phyloP scores from a whole-genome alignment of 768 basidiomycete species.

The Trametes sanguinea region DNA sequence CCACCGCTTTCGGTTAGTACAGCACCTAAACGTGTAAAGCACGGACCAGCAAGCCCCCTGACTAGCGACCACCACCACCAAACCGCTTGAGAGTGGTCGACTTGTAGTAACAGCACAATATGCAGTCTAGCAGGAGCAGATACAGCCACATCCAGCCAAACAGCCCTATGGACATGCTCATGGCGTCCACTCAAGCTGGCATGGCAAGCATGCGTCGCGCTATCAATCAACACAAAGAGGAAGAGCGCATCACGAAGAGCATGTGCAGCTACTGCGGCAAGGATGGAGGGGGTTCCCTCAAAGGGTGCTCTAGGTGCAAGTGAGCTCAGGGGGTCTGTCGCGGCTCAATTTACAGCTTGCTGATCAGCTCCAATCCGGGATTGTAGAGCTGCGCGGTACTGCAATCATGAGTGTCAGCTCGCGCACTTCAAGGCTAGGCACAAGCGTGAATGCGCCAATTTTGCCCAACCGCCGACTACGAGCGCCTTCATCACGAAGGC shows the following conservation, averaged over 20 bases:
- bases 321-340: background rate
- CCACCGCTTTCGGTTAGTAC: no score
- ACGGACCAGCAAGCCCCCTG: background rate
- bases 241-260: background rate
- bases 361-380: no score
- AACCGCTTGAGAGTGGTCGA: no score
- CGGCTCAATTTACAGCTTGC: no score
- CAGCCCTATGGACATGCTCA: slow-evolving; percentile 8
- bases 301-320: slow-evolving; percentile 14
- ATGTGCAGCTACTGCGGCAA: slow-evolving; percentile 3
- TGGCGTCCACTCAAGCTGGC: background rate
- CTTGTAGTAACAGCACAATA: background rate
- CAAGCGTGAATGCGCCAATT: slow-evolving; percentile 13
- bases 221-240: background rate
- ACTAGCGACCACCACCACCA: background rate
- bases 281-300: background rate
- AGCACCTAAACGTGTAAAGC: background rate
- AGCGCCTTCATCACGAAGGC: slow-evolving; percentile 5
- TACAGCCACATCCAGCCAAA: slow-evolving; percentile 2
- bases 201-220: slow-evolving; percentile 4
- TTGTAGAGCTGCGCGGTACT: slow-evolving; percentile 5
- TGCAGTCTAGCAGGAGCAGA: slow-evolving; percentile 9
- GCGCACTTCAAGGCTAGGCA: slow-evolving; percentile 10
- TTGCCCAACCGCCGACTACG: slow-evolving; percentile 4
- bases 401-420: slow-evolving; percentile 6